Base-by-base conservation (phyloP, 73 alveolate species). In the Halteria grandinella region DNA sequence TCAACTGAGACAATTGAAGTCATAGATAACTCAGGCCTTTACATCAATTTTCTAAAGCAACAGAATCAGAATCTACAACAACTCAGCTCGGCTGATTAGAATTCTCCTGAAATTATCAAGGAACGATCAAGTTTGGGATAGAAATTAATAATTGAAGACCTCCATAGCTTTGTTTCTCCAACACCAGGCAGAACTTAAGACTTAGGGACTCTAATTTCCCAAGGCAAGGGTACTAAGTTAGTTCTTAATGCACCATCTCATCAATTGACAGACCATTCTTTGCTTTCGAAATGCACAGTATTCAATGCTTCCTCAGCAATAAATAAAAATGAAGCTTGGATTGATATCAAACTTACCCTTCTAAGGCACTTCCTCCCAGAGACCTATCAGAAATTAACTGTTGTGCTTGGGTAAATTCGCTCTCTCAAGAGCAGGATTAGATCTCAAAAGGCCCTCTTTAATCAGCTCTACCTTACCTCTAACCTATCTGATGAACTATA, bases 311-410 rank as follows among this genome's bases (percentile, higher is more conserved):
- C 85, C 5, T 69, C 24, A 20, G 78, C n/a, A n/a, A n/a, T 83
- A 6, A 83, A 83, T 36, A 83, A 83, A 63, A 83, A 83, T 49
- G 92, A 83, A 31, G 92, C 92, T 6, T 83, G 92, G 92, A 83
- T 83, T 1, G 92, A 83, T 48, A 83, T 83, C n/a, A 83, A 83
- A 54, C 83, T 73, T 27, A 69, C 74, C 15, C 81, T 83, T 0
- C 69, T 83, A 15, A 83, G 74, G 43, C 88, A 74, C 43, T 83
- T 83, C 79, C 52, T 83, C 31, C 92, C 92, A 40, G 92, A 83
- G 47, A 83, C 72, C 51, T 74, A 83, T 73, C 51, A 64, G 20
- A 83, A 83, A 45, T 36, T 66, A 34, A 25, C 69, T 27, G 27
- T 66, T 63, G 47, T 66, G 18, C 43, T 45, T 23, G 24, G 25